Evolutionary conservation across 768 basidiomycete genomes (phyloP), one percentile per base, ranked within the genome.

Genomic region (Hydnomerulius pinastri): DNA sequence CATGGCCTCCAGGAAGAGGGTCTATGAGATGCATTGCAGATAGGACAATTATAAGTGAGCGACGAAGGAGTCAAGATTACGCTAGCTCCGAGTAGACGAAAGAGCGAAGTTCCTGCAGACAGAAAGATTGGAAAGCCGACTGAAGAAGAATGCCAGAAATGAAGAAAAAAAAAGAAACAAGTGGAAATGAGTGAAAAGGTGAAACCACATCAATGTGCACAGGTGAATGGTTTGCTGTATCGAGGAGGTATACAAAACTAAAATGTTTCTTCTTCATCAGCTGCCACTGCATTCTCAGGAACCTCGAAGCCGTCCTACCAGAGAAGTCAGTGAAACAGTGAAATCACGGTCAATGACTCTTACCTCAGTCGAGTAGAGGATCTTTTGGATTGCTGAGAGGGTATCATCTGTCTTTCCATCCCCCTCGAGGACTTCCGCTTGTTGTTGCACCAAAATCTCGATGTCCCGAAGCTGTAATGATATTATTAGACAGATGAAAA

Each of bases 321-420:
- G 41, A 40, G 38, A 25, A 24, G 52, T 60, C 12, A 53, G 59
- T 32, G 43, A 44, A 39, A 48, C 28, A 24, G 41, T 38, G 32
- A 13, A 30, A 38, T 23, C 39, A 1, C 17, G 20, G 27, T 10
- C 24, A 25, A 17, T 20, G 38, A 42, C 69, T 81, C 48, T 17
- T 56, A 93, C 96, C 84, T 97, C 94, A 11, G 95, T 97, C 20
- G 88, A 87, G 69, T 98, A 98, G 15, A 98, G 73, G 57, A 98
- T 97, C 68, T 85, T 85, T 68, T 97, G 93, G 52, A 98, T 92
- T 54, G 90, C 83, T 50, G 75, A 74, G 48, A 98, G 73, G 2
- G 81, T 78, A 1, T 72, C 58, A 51, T 87, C 86, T 8, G 82
- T 80, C 52, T 80, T 77, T 6, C 77, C 80, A 6, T 79, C 75